Percentiles rank a stretch among this genome's conserved stretches.
Conservation (phyloP, 1,284 basidiomycete species). For the Leccinum pseudoinsigne region DNA sequence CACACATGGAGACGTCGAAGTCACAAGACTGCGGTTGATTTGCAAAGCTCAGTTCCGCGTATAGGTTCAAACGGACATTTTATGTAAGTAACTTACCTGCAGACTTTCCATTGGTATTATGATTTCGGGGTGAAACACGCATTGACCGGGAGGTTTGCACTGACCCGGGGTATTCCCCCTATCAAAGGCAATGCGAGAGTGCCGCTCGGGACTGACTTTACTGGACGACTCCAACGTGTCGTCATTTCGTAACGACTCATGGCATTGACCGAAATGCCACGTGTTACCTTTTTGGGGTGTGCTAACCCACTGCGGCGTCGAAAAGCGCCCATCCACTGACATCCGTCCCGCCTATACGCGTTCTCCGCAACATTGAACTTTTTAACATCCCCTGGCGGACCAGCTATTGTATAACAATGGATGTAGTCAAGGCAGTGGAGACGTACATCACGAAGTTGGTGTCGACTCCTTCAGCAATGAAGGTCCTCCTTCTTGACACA, state of each 20-base stretch:
- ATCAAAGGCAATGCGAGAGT: neutral
- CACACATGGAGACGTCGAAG: constrained; percentile 3
- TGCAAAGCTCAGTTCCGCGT: neutral
- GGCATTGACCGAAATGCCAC: neutral
- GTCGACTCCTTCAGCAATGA: constrained; percentile 87
- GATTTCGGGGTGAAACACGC: neutral
- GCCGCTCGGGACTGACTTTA: neutral
- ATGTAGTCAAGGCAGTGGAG: constrained; percentile 93
- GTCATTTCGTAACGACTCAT: neutral
- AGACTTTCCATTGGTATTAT: neutral
- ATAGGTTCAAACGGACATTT: neutral
- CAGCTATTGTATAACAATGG: constrained; percentile 55
- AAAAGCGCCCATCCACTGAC: neutral
- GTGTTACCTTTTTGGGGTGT: constrained; percentile 15
- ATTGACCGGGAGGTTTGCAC: neutral
- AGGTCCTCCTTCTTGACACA: constrained; percentile 94
- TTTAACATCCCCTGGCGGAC: neutral
- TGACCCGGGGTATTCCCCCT: neutral
- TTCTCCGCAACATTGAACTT: neutral
- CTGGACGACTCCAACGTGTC: neutral
- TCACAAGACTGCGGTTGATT: neutral
- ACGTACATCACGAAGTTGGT: constrained; percentile 93
- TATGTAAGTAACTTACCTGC: constrained; percentile 1
- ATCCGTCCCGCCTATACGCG: neutral
- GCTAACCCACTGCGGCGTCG: neutral